Evolutionary conservation across 164 flowering plant species (phyloP).

Genomic region (Nelumbo lutea): DNA sequence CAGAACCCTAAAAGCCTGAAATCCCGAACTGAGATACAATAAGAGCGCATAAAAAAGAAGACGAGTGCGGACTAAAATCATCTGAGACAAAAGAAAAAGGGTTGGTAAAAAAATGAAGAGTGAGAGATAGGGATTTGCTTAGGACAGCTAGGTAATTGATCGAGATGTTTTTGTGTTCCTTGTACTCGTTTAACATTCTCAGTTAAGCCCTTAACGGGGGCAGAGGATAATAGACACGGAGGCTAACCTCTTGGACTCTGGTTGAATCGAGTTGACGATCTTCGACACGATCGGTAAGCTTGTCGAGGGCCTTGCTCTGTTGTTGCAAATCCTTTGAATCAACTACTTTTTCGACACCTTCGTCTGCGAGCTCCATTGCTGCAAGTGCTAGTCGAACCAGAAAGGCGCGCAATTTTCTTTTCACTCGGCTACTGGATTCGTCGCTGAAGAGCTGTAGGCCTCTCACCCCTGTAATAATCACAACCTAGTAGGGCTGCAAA

Average conservation of each 20-base stretch:
- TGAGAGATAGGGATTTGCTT: not conserved
- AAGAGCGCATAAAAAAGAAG: not conserved
- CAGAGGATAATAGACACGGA: not conserved
- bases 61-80: no score
- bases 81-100: not conserved
- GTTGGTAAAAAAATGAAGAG: not conserved
- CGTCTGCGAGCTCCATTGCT: constrained; percentile 59
- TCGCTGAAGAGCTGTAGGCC: no score
- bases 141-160: not conserved
- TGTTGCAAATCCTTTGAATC: constrained; percentile 96
- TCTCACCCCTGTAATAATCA: not conserved
- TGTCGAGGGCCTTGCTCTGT: constrained; percentile 96
- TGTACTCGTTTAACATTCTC: not conserved
- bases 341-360: constrained; percentile 46
- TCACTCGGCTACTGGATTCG: not conserved
- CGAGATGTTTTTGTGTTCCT: not conserved
- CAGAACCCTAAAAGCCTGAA: not conserved
- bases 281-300: constrained; percentile 96
- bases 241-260: constrained; percentile 73
- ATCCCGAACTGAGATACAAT: not conserved
- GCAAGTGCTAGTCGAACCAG: not conserved
- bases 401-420: not conserved
- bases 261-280: constrained; percentile 95
- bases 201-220: not conserved
- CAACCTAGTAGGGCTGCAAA: not conserved